Evolutionary conservation across 352 stramenopile genomes (phyloP), one percentile per base, ranked within the genome.

Genomic region (Globisporangium yorkense): DNA sequence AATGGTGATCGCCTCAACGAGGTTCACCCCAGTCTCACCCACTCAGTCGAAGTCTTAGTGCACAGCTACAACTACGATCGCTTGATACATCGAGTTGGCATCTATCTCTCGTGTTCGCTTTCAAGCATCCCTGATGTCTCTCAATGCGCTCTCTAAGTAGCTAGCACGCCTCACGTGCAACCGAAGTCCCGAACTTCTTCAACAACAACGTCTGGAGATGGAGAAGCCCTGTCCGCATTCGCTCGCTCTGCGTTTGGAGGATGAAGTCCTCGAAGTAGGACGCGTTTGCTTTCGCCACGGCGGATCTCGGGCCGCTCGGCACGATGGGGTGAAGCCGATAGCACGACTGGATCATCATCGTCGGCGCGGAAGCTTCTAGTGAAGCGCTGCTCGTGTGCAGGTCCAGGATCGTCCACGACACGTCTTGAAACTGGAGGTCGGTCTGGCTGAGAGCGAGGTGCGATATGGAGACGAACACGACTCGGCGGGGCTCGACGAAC

Each of bases 241-340:
- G 24, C 18, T 61, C 49, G 37, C 46, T 29, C 12, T 55, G 24
- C 16, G 47, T 16, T 15, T 41, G 48, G 35, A 54, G 37, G 21
- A 61, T 31, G 41, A 51, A 50, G 31, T 61, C 20, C 37, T 61
- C n/a, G 15, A 61, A 54, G 39, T 61, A 61, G 10, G 47, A 33
- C 3, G 47, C 27, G 15, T 40, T 29, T 9, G 20, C 39, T 33
- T 33, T 37, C 20, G 35, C n/a, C 8, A 40, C 20, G 21, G 12
- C 20, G 20, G 40, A 45, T 20, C 40, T 8, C 40, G 40, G 12
- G 1, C 16, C 12, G 12, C 37, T 46, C 35, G 8, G 21, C 9
- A 5, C 10, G 24, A 49, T 35, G 5, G 35, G 4, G 3, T 48
- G 39, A 2, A 61, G 35, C 3, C 37, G 47, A 20, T 51, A 51